Conservation (phyloP, 1,284 basidiomycete species). For the Taiwanofungus camphoratus region DNA sequence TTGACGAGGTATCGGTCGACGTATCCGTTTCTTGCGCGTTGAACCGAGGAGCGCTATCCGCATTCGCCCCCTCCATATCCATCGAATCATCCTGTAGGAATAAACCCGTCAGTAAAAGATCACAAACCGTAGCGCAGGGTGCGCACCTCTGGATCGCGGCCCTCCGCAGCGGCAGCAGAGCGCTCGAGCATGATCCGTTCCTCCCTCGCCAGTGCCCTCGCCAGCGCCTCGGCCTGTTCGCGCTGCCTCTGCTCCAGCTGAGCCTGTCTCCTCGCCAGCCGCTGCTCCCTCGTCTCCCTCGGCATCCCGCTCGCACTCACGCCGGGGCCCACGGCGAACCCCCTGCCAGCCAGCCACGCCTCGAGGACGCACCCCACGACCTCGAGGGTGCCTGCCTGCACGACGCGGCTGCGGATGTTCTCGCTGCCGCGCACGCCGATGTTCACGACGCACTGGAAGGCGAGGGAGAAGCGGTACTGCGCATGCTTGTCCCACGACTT, state of each 20-base stretch:
- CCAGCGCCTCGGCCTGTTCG: constrained; percentile 53
- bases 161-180: constrained; percentile 8
- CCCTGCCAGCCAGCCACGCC: constrained; percentile 83
- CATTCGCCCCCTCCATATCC: constrained; percentile 20
- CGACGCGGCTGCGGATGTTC: constrained; percentile 85
- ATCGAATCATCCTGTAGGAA: constrained; percentile 22
- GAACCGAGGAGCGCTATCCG: constrained; percentile 21
- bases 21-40: constrained; percentile 45
- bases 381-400: constrained; percentile 93
- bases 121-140: background rate
- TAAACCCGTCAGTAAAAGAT: constrained; percentile 2
- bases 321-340: constrained; percentile 71
- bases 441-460: constrained; percentile 97
- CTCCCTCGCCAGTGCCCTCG: constrained; percentile 50
- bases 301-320: constrained; percentile 56
- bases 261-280: constrained; percentile 52
- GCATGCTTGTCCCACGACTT: constrained; percentile 75
- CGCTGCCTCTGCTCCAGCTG: constrained; percentile 48
- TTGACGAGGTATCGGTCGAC: constrained; percentile 53
- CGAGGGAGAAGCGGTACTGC: constrained; percentile 82
- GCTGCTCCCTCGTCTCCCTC: constrained; percentile 67
- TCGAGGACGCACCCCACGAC: constrained; percentile 94
- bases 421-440: constrained; percentile 97
- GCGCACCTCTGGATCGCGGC: constrained; percentile 19
- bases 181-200: constrained; percentile 16